Conservation (phyloP, 2,329 filamentous ascomycete species). For the Atkinsonella hypoxylon region DNA sequence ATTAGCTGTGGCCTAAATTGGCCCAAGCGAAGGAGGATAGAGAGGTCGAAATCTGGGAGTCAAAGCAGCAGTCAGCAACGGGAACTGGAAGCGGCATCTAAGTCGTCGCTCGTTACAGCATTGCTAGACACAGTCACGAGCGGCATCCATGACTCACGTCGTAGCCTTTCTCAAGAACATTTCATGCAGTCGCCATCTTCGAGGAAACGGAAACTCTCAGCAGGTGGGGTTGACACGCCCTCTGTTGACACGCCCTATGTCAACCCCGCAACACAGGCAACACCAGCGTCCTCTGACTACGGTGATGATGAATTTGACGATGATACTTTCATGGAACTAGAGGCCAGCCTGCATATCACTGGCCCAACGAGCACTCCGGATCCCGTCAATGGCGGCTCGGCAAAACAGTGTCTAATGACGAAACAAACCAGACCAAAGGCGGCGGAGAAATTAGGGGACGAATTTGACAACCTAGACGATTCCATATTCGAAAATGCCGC, state of each 20-base stretch:
- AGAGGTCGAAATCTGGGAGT: constrained; percentile 30
- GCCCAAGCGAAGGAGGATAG: constrained; percentile 56
- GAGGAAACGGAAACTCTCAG: constrained; percentile 23
- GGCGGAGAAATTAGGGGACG: constrained; percentile 23
- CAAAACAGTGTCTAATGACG: not conserved
- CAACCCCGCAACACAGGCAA: constrained; percentile 10
- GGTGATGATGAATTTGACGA: constrained; percentile 49
- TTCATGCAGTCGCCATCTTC: constrained; percentile 31
- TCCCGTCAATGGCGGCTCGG: constrained; percentile 20
- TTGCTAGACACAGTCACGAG: constrained; percentile 54
- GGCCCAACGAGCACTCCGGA: constrained; percentile 6
- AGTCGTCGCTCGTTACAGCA: constrained; percentile 46
- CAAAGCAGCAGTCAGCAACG: constrained; percentile 21
- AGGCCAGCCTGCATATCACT: constrained; percentile 26
- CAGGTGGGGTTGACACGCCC: constrained; percentile 15
- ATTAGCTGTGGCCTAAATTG: constrained; percentile 60
- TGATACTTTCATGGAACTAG: constrained; percentile 43
- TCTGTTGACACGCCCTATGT: constrained; percentile 5
- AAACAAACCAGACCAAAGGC: not conserved
- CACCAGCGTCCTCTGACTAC: constrained; percentile 32
- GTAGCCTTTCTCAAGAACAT: constrained; percentile 18
- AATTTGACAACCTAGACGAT: constrained; percentile 56
- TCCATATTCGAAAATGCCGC: constrained; percentile 39
- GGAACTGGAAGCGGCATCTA: constrained; percentile 38
- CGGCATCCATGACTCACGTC: constrained; percentile 34